Conservation (phyloP, 2,329 filamentous ascomycete genomes). For the Epichloe coenophiala region DNA sequence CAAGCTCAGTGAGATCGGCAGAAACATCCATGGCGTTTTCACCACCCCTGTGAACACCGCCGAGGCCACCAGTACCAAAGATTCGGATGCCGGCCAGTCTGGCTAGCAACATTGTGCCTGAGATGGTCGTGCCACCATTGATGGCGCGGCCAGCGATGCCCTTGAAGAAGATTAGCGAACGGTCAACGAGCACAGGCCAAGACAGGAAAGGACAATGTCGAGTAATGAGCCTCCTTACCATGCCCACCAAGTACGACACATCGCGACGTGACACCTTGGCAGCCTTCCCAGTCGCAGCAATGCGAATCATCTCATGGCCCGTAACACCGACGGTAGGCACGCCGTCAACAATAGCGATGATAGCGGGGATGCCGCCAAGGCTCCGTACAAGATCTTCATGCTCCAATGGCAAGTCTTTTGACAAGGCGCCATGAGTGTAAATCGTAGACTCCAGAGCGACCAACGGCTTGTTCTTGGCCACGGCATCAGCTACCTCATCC, state of each 20-base stretch:
- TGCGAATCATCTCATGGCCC: slow-evolving; percentile 56
- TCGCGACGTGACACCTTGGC: slow-evolving; percentile 81
- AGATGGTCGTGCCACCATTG: slow-evolving; percentile 85
- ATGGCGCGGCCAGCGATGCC: slow-evolving; percentile 52
- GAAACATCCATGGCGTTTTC: slow-evolving; percentile 86
- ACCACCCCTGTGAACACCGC: slow-evolving; percentile 83
- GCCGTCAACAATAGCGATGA: slow-evolving; percentile 77
- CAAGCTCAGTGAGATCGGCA: slow-evolving; percentile 87
- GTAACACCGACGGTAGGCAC: slow-evolving; percentile 67
- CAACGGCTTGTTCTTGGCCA: slow-evolving; percentile 63
- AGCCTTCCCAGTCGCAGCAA: slow-evolving; percentile 55
- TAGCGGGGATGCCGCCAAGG: slow-evolving; percentile 76
- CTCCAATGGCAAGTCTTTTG: slow-evolving; percentile 59
- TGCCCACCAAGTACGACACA: slow-evolving; percentile 65
- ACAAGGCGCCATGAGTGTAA: slow-evolving; percentile 85
- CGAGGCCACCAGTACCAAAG: slow-evolving; percentile 88
- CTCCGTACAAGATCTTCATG: slow-evolving; percentile 71
- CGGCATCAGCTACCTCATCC: slow-evolving; percentile 68
- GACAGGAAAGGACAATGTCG: slow-evolving; percentile 2
- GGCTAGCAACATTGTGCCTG: slow-evolving; percentile 84
- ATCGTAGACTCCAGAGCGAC: slow-evolving; percentile 94
- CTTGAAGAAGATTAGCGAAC: slow-evolving; percentile 20
- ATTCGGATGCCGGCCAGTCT: slow-evolving; percentile 77
- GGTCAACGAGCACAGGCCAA: too few relatives aligned
- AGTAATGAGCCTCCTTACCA: slow-evolving; percentile 36